Conservation (phyloP, 2,329 filamentous ascomycete species). For the Aspergillus fijiensis region DNA sequence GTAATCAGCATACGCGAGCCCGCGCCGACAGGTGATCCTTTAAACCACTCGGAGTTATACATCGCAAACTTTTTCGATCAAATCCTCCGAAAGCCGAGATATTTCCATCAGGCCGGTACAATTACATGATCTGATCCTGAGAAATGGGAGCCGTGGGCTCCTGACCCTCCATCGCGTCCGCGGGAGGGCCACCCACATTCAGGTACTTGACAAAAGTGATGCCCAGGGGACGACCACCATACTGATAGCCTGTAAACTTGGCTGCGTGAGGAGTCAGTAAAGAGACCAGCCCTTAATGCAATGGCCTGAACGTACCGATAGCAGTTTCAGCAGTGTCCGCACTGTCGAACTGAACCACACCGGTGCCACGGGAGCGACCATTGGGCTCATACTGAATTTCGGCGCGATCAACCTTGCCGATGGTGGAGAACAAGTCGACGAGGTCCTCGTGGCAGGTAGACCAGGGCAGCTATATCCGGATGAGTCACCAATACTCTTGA, state of each 20-base stretch:
- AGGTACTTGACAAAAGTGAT: conserved; percentile 93
- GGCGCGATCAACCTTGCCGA: conserved; percentile 96
- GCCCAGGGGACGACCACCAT: conserved; percentile 89
- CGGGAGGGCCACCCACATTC: conserved; percentile 60
- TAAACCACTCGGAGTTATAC: conserved; percentile 6
- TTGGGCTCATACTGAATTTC: conserved; percentile 99
- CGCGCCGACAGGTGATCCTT: conserved; percentile 8
- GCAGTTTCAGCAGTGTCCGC: conserved; percentile 84
- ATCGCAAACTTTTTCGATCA: conserved; percentile 15
- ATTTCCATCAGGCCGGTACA: conserved; percentile 8
- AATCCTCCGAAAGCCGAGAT: conserved; percentile 11
- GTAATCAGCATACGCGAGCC: conserved; percentile 4
- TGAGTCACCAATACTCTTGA: conserved; percentile 16
- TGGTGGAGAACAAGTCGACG: conserved; percentile 93
- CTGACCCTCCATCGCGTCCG: conserved; percentile 80
- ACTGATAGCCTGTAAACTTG: conserved; percentile 97
- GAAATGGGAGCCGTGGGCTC: conserved; percentile 69
- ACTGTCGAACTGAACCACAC: conserved; percentile 91
- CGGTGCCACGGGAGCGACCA: conserved; percentile 88
- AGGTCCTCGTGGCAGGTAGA: conserved; percentile 98
- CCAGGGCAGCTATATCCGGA: conserved; percentile 75
- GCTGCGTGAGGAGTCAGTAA: conserved; percentile 46
- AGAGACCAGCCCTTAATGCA: not conserved
- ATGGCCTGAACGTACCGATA: conserved; percentile 57
- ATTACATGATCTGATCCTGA: conserved; percentile 98